phyloP scores from a whole-genome alignment of 495 filamentous ascomycete genomes.

The Penicillium goetzii region DNA sequence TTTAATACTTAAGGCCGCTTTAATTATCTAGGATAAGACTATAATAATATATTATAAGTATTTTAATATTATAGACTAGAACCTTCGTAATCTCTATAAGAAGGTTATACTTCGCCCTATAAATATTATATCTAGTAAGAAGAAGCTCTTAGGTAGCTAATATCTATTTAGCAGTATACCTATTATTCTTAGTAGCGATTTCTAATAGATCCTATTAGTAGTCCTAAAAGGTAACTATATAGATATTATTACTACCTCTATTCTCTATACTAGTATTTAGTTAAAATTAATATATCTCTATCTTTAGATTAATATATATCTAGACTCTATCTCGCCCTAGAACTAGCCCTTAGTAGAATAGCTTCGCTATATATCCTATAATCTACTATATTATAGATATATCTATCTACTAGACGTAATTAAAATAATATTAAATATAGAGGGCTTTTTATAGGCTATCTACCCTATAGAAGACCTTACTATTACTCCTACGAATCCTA shows the following conservation, averaged over 20 bases:
- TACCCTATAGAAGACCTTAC: background rate
- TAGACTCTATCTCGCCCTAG: background rate
- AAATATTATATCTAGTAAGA: too few species aligned
- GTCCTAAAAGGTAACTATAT: background rate
- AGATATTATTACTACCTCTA: background rate
- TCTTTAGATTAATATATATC: background rate
- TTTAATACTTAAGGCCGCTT: background rate
- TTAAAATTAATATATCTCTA: background rate
- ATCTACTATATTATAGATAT: background rate
- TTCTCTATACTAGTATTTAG: background rate
- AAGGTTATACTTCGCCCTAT: background rate
- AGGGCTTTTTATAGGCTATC: background rate
- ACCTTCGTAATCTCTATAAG: background rate
- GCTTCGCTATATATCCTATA: background rate
- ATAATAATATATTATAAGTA: background rate
- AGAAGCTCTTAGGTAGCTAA: too few species aligned
- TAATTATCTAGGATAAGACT: conserved; percentile 1
- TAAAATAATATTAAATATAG: background rate
- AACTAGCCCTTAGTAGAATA: background rate
- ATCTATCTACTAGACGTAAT: background rate
- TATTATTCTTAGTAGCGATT: background rate
- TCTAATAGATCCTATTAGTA: background rate
- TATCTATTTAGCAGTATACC: background rate
- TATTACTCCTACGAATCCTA: background rate
- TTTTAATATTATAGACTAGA: background rate